Evolutionary conservation across 768 basidiomycete genomes (phyloP).

Genomic region (Suillus bovinus): DNA sequence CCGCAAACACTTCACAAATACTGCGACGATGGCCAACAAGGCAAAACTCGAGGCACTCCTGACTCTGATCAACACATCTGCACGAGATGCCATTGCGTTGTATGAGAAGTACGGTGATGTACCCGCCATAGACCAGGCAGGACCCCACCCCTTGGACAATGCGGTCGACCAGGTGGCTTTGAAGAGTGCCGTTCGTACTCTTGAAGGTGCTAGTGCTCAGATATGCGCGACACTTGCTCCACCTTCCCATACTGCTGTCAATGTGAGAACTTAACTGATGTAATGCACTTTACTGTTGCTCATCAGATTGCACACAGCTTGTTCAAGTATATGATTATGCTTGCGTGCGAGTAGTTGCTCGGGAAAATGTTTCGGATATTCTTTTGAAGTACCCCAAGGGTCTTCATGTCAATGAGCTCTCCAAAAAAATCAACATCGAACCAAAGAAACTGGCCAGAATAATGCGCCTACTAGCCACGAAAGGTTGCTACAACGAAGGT

Average conservation of each 20-base stretch:
- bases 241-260: slow-evolving; percentile 31
- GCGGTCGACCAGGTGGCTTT: no score
- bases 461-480: slow-evolving; percentile 29
- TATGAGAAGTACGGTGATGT: slow-evolving; percentile 31
- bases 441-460: background rate
- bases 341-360: slow-evolving; percentile 28
- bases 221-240: slow-evolving; percentile 15
- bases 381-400: slow-evolving; percentile 30
- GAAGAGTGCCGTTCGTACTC: no score
- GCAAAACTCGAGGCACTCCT: slow-evolving; percentile 28
- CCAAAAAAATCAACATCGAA: slow-evolving; percentile 21
- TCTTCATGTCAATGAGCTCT: slow-evolving; percentile 31
- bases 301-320: slow-evolving; percentile 14
- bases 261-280: slow-evolving; percentile 22
- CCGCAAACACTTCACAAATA: no score
- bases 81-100: slow-evolving; percentile 33
- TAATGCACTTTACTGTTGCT: background rate
- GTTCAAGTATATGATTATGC: slow-evolving; percentile 28
- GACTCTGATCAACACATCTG: slow-evolving; percentile 31
- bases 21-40: slow-evolving; percentile 15
- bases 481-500: slow-evolving; percentile 37
- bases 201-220: no score
- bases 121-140: slow-evolving; percentile 36
- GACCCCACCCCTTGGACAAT: slow-evolving; percentile 35
- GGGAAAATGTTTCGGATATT: slow-evolving; percentile 32